phyloP scores from a whole-genome alignment of 2,329 filamentous ascomycete genomes.

The Apiospora pterosperma region DNA sequence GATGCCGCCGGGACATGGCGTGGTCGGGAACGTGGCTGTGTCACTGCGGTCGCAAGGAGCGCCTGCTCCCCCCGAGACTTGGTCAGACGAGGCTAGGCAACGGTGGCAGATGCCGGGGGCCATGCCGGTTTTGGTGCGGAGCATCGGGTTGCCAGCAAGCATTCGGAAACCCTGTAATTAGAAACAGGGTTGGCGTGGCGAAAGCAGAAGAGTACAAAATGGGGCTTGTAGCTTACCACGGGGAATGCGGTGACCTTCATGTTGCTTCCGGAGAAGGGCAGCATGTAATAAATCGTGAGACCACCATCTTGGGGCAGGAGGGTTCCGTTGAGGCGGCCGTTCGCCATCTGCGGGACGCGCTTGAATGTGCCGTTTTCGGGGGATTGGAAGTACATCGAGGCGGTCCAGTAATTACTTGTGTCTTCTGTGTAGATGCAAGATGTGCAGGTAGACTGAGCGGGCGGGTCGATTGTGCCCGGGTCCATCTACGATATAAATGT shows the following conservation, averaged over 20 bases:
- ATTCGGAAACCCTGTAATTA: conserved; percentile 65
- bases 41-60: conserved; percentile 26
- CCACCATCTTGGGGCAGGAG: conserved; percentile 39
- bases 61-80: conserved; percentile 26
- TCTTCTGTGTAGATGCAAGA: conserved; percentile 62
- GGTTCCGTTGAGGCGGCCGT: conserved; percentile 50
- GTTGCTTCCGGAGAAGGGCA: conserved; percentile 57
- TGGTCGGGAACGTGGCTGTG: conserved; percentile 41
- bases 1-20: conserved; percentile 51
- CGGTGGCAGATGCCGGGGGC: conserved; percentile 51
- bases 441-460: conserved; percentile 55
- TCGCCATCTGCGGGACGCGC: conserved; percentile 53
- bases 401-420: conserved; percentile 67
- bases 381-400: conserved; percentile 51
- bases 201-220: conserved; percentile 10
- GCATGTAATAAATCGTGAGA: conserved; percentile 54
- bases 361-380: conserved; percentile 60
- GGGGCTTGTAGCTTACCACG: conserved; percentile 4
- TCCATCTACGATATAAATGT: conserved; percentile 28
- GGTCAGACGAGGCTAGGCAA: conserved; percentile 42
- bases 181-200: conserved; percentile 46
- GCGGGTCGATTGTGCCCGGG: conserved; percentile 31
- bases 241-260: conserved; percentile 12
- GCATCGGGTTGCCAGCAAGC: conserved; percentile 56
- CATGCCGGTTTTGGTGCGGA: conserved; percentile 44